Base-by-base conservation (phyloP, 352 stramenopile genomes). In the Globisporangium nagaii region DNA sequence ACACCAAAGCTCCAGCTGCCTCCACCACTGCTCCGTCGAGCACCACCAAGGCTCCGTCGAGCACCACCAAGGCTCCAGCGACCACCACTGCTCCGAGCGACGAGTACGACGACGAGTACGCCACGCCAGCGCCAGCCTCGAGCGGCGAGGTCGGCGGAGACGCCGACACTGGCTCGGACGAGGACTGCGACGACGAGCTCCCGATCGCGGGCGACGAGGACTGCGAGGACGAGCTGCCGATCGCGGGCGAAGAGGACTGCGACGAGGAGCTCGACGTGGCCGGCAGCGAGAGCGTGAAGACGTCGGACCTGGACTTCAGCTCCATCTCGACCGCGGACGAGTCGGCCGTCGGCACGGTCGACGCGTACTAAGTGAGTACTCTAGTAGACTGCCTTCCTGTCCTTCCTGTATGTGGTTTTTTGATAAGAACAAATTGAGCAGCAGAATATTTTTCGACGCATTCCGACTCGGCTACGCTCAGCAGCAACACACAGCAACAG, bases 81-180 rank as follows among this genome's bases (percentile, higher is more conserved):
- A 82, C 42, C 73, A 71, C 31, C 93, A 99, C 71, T 97, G 80
- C 79, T 98, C 98, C 85, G 91, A 96, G 63, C 73, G 36, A 50
- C 8, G 13, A 41, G 24, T 32, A 61, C 17, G 11, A 44, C 49
- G 28, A 51, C 30, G 47, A 45, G 30, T 57, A 63, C 20, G 6
- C 40, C 19, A 67, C 47, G 47, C 31, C 43, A 17, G 37, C 37
- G 32, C 59, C 60, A 41, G n/a, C 41, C 20, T 45, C 40, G 20
- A 31, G 20, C 4, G 22, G 41, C 25, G 25, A 52, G 19, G 45
- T 52, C 6, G 45, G 45, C n/a, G 45, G 28, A 2, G 45, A 56
- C 13, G 48, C 48, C 3, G 48, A 56, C 36, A 40, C 28, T 34
- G 48, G 36, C 4, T 44, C 28, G 9, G 36, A 37, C 9, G 54